Evolutionary conservation across 1,284 basidiomycete genomes (phyloP).

Genomic region (Trametes hirsuta): DNA sequence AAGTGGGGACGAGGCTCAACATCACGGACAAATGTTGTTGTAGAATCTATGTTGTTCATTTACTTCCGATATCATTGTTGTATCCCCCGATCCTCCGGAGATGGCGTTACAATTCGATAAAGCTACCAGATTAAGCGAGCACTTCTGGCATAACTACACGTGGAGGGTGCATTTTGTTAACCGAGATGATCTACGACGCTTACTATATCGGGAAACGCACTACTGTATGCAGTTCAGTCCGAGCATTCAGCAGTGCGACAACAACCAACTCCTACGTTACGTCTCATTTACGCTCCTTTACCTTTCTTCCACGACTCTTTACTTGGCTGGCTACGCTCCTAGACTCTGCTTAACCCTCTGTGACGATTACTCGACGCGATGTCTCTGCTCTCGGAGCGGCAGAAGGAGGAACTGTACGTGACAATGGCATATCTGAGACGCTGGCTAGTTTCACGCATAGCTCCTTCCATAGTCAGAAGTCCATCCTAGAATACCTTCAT

Average conservation of each 20-base stretch:
- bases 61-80: neutral
- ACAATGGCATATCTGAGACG: conserved; percentile 12
- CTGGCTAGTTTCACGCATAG: conserved; percentile 14
- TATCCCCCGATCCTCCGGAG: neutral
- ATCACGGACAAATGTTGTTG: neutral
- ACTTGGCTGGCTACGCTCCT: conserved; percentile 5
- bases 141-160: neutral
- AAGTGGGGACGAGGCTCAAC: neutral
- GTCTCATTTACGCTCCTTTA: conserved; percentile 23
- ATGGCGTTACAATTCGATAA: no score
- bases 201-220: conserved; percentile 27
- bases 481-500: conserved; percentile 81
- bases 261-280: conserved; percentile 21
- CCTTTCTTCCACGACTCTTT: conserved; percentile 6
- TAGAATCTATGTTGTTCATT: neutral
- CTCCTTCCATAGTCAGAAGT: conserved; percentile 62
- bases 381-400: conserved; percentile 52
- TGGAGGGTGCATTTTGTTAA: neutral
- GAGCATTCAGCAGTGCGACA: conserved; percentile 7
- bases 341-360: conserved; percentile 1
- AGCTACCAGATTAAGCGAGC: no score
- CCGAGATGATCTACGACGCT: conserved; percentile 11
- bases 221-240: conserved; percentile 16
- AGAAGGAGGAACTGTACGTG: conserved; percentile 77
- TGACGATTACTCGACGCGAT: conserved; percentile 17